Conservation (phyloP, 2,329 filamentous ascomycete genomes). For the Alternaria brassicicola region DNA sequence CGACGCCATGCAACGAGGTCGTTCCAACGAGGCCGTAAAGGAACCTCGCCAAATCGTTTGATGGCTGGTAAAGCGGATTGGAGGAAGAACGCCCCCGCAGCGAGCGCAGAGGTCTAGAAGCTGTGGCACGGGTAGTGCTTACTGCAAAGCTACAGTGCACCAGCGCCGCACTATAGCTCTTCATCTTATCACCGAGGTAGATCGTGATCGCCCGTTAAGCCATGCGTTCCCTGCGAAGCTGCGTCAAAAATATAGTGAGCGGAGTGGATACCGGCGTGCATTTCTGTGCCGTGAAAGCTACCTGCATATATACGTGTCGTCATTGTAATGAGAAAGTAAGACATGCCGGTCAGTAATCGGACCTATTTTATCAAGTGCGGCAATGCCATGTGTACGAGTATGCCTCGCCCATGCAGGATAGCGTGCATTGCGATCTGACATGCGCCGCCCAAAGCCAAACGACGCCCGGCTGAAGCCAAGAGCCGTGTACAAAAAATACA, state of each 20-base stretch:
- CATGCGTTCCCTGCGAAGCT: conserved; percentile 3
- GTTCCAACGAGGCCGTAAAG: conserved; percentile 7
- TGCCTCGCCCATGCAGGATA: conserved; percentile 25
- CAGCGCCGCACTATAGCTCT: conserved; percentile 7
- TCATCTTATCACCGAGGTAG: conserved; percentile 22
- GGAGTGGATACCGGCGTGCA: conserved; percentile 23
- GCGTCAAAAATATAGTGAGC: conserved; percentile 9
- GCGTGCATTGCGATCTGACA: conserved; percentile 8
- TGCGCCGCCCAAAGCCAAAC: conserved; percentile 16
- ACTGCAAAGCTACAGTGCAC: background rate
- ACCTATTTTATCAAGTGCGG: conserved; percentile 21
- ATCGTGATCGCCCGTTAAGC: conserved; percentile 16
- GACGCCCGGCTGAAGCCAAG: conserved; percentile 7
- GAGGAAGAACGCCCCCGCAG: conserved; percentile 22
- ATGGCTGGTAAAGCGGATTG: conserved; percentile 18
- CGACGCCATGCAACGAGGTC: background rate
- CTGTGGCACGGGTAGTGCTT: conserved; percentile 10
- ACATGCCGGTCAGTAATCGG: conserved; percentile 10
- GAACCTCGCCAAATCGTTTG: conserved; percentile 8
- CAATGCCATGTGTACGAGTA: conserved; percentile 32
- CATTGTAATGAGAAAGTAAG: conserved; percentile 23
- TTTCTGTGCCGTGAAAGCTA: conserved; percentile 22
- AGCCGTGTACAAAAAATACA: background rate
- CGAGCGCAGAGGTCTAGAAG: conserved; percentile 11
- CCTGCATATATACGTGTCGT: conserved; percentile 37